A percentile compares a stretch with the other conserved stretches of the same genome.
Conservation (phyloP, 202 grass and related monocot species). For the Cymbopogon flexuosus region DNA sequence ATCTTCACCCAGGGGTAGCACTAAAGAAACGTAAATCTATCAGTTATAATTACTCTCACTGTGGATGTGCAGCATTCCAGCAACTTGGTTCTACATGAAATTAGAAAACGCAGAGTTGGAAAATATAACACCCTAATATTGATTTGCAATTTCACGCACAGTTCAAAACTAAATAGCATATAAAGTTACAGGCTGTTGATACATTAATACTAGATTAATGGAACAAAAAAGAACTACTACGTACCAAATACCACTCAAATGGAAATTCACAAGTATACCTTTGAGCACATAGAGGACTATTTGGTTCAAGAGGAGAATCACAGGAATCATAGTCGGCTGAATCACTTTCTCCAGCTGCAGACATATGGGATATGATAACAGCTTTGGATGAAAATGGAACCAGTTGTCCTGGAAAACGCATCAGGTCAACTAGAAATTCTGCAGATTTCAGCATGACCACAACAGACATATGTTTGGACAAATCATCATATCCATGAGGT, state of each 20-base stretch:
- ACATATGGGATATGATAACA: constrained; percentile 80
- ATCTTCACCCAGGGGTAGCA: background rate
- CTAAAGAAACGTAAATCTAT: background rate
- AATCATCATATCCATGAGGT: constrained; percentile 65
- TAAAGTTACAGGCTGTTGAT: background rate
- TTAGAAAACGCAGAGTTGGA: background rate
- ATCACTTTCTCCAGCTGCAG: constrained; percentile 82
- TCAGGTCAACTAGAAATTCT: constrained; percentile 89
- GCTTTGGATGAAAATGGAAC: constrained; percentile 84
- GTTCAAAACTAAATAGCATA: background rate
- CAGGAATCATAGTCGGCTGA: constrained; percentile 94
- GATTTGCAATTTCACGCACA: constrained; percentile 1
- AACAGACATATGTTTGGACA: constrained; percentile 86
- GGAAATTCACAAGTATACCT: constrained; percentile 34
- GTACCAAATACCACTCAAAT: constrained; percentile 17
- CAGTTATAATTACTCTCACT: background rate
- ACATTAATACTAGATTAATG: constrained; percentile 2
- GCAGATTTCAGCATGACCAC: constrained; percentile 59
- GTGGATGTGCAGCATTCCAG: constrained; percentile 2
- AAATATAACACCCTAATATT: background rate
- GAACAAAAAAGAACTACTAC: constrained; percentile 12
- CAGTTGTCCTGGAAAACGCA: constrained; percentile 95
- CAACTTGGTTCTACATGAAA: background rate
- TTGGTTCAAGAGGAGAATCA: constrained; percentile 97
- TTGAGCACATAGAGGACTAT: constrained; percentile 74